These are phyloP conservation scores for Gamsiella multidivaricata DNA, from an alignment of 192 early-diverging fungal species.

Conservation along the genomic window DNA sequence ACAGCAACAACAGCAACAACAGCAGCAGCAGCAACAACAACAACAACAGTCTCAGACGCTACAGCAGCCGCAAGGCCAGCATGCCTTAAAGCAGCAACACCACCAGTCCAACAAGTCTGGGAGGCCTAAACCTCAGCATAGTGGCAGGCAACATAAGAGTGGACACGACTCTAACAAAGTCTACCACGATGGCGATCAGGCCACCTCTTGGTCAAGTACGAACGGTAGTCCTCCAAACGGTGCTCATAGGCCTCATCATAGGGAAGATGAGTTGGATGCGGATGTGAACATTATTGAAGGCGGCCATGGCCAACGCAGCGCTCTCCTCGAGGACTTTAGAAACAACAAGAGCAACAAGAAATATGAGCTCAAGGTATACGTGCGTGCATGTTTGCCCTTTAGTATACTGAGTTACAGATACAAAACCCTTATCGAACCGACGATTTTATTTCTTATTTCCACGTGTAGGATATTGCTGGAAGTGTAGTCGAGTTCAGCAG, in stretches of 20 bases:
- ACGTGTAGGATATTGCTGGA: constrained; percentile 84
- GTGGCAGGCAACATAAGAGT: constrained; percentile 18
- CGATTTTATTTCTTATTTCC: neutral
- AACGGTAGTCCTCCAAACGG: constrained; percentile 35
- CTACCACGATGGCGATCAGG: constrained; percentile 24
- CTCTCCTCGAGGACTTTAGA: constrained; percentile 96
- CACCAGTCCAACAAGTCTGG: constrained; percentile 36
- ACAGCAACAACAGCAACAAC: constrained; percentile 64
- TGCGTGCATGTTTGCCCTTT: no score
- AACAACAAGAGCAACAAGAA: constrained; percentile 95
- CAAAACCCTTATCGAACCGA: neutral
- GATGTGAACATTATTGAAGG: constrained; percentile 50
- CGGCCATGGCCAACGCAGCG: constrained; percentile 78
- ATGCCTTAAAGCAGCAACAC: constrained; percentile 32
- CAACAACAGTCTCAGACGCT: constrained; percentile 62
- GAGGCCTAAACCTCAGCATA: constrained; percentile 42
- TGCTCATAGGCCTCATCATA: constrained; percentile 18
- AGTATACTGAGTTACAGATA: no score
- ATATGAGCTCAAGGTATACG: constrained; percentile 86
- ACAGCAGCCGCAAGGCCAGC: constrained; percentile 58
- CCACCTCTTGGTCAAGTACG: constrained; percentile 32
- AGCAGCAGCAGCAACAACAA: constrained; percentile 53
- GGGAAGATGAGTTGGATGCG: constrained; percentile 26
- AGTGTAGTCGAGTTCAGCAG: constrained; percentile 98
- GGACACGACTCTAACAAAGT: constrained; percentile 20